Base-by-base conservation (phyloP, 2,329 filamentous ascomycete species). In the Epicoccum nigrum region DNA sequence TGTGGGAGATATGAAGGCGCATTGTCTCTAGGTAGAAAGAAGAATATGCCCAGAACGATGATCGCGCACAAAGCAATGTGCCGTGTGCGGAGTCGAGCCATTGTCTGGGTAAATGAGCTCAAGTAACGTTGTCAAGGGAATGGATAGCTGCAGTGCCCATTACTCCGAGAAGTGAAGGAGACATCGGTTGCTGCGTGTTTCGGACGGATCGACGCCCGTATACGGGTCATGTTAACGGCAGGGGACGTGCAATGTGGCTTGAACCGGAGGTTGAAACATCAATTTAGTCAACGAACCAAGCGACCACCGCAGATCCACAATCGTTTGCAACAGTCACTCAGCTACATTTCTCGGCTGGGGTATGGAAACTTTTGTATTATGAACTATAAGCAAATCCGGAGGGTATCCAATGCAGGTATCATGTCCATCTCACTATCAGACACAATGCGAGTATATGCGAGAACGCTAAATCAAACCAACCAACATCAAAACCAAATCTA, bases 41-140 rank as follows among this genome's bases (percentile, higher is more conserved):
- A 61, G 50, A 66, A 71, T 21, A 70, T 38, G 44, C 63, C 61
- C 20, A 71, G 32, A 30, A 70, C 13, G 25, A 70, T 50, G 20
- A 63, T 25, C 19, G 63, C 62, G 54, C 63, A 63, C 28, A 68
- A 33, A 8, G 54, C 55, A 13, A 68, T 59, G 52, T 66, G 62
- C 44, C 68, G 62, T 20, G 54, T 60, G 43, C 68, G 68, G 41
- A 71, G 53, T 30, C 65, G 65, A 44, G 64, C 59, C 67, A 70
- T 70, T 25, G 23, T 7, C 17, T 20, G 41, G 40, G 34, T 27
- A 25, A 15, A 30, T 43, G 41, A 35, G 35, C 49, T 58, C 52
- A 56, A 28, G 35, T 53, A 9, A 33, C 6, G 33, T 9, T 44
- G 41, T 39, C 43, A 17, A 34, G 55, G 23, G 20, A 33, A 35